Evolutionary conservation across 192 early-diverging fungal genomes (phyloP).

Genomic region (Lobosporangium transversale): DNA sequence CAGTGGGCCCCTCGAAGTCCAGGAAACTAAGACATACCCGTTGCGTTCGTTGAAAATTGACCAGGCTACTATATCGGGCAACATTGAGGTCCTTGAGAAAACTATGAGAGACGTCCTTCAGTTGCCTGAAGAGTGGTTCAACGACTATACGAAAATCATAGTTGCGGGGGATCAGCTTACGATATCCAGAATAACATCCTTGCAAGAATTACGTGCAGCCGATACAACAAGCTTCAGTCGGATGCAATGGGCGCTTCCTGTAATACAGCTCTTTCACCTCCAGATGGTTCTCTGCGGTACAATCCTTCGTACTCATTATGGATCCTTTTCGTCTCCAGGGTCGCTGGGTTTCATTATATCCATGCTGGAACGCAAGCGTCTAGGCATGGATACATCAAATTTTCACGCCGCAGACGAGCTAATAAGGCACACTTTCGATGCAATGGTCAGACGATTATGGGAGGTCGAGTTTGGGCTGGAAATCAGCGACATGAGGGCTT

Average conservation of each 20-base stretch:
- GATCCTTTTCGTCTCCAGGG: neutral
- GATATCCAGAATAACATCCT: too few species aligned
- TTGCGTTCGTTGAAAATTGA: too few species aligned
- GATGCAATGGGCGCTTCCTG: neutral
- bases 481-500: neutral
- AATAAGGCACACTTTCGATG: neutral
- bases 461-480: neutral
- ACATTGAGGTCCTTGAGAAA: too few species aligned
- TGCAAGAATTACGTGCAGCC: too few species aligned
- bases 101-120: too few species aligned
- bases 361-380: neutral
- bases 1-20: too few species aligned
- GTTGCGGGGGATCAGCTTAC: too few species aligned
- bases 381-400: neutral
- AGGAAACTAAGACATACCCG: too few species aligned
- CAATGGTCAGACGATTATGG: neutral
- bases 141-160: too few species aligned
- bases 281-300: neutral
- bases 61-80: too few species aligned
- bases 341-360: neutral
- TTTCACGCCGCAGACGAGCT: neutral
- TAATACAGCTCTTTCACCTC: slow-evolving; percentile 3
- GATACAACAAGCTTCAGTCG: too few species aligned
- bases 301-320: neutral
- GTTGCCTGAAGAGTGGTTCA: too few species aligned